A percentile compares a stretch with the other conserved stretches of the same genome.
phyloP scores from a whole-genome alignment of 2,329 filamentous ascomycete genomes.

The Volutella citrinella region DNA sequence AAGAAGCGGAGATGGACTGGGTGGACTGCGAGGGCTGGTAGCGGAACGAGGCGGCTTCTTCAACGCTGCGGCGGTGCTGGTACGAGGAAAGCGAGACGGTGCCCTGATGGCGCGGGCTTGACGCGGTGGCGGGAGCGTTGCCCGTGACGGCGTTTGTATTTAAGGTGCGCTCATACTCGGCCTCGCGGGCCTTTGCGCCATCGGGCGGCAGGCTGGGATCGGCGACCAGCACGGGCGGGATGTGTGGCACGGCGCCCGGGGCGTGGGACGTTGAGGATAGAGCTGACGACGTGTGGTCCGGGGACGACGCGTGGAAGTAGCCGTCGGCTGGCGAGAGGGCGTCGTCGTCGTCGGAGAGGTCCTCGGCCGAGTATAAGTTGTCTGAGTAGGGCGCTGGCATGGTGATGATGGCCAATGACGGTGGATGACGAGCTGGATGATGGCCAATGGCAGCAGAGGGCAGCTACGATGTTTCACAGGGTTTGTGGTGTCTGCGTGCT shows the following conservation, averaged over 20 bases:
- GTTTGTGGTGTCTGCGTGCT: too few relatives aligned
- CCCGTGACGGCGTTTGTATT: slow-evolving; percentile 17
- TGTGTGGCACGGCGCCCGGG: slow-evolving; percentile 36
- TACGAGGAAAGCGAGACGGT: slow-evolving; percentile 7
- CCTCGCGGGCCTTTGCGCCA: slow-evolving; percentile 43
- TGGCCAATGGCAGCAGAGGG: too few relatives aligned
- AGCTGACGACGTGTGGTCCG: slow-evolving; percentile 22
- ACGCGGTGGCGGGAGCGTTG: too few relatives aligned
- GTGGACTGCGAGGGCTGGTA: too few relatives aligned
- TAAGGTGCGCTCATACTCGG: slow-evolving; percentile 38
- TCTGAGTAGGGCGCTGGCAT: slow-evolving; percentile 49
- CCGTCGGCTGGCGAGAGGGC: slow-evolving; percentile 50
- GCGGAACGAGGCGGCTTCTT: too few relatives aligned
- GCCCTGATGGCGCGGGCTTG: too few relatives aligned
- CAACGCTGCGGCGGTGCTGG: slow-evolving; percentile 20
- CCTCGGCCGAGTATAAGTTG: slow-evolving; percentile 42
- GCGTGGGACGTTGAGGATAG: slow-evolving; percentile 14
- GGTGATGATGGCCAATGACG: too few relatives aligned
- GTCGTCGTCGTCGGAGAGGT: slow-evolving; percentile 33
- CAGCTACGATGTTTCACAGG: too few relatives aligned
- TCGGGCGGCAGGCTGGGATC: slow-evolving; percentile 43
- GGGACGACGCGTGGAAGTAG: slow-evolving; percentile 45
- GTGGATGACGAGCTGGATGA: too few relatives aligned
- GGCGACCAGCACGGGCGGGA: slow-evolving; percentile 47
- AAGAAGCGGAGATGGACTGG: too few relatives aligned